phyloP scores from a whole-genome alignment of 768 basidiomycete species.

The Tylopilus rubrobrunneus region DNA sequence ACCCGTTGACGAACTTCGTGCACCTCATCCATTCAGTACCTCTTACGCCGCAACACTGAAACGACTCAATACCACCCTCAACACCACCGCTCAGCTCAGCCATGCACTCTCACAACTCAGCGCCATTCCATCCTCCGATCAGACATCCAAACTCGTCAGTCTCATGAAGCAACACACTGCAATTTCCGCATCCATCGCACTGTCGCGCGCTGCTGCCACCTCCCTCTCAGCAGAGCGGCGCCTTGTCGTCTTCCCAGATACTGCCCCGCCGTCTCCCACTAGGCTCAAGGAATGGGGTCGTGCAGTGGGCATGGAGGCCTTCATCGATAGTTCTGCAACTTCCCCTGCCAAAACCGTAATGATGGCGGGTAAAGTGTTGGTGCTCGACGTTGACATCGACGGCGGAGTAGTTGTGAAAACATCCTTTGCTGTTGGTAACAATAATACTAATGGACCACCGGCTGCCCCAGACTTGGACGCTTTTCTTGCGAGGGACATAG shows the following conservation, averaged over 20 bases:
- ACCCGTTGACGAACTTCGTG: conserved; percentile 7
- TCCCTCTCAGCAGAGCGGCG: conserved; percentile 20
- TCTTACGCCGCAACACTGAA: too few relatives aligned
- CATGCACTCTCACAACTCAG: conserved; percentile 50
- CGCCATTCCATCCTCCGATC: conserved; percentile 41
- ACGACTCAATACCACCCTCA: too few relatives aligned
- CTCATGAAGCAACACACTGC: conserved; percentile 62
- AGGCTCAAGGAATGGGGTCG: conserved; percentile 60
- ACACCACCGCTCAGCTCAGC: conserved; percentile 45
- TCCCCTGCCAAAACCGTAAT: conserved; percentile 47
- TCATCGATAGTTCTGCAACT: conserved; percentile 53
- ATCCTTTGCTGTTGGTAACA: conserved; percentile 56
- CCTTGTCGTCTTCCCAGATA: conserved; percentile 26
- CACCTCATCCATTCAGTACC: too few relatives aligned
- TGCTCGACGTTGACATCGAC: conserved; percentile 69
- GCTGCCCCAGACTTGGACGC: conserved; percentile 48
- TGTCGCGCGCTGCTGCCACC: conserved; percentile 20
- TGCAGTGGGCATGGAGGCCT: conserved; percentile 69
- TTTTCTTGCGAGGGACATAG: conserved; percentile 54
- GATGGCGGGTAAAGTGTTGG: conserved; percentile 76
- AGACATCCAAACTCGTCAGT: conserved; percentile 66
- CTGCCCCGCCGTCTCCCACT: conserved; percentile 24
- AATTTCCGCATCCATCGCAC: conserved; percentile 26
- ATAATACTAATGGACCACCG: conserved; percentile 45
- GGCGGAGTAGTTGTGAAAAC: conserved; percentile 57